Base-by-base conservation (phyloP, 495 filamentous ascomycete species). In the Daldinia bambusicola region DNA sequence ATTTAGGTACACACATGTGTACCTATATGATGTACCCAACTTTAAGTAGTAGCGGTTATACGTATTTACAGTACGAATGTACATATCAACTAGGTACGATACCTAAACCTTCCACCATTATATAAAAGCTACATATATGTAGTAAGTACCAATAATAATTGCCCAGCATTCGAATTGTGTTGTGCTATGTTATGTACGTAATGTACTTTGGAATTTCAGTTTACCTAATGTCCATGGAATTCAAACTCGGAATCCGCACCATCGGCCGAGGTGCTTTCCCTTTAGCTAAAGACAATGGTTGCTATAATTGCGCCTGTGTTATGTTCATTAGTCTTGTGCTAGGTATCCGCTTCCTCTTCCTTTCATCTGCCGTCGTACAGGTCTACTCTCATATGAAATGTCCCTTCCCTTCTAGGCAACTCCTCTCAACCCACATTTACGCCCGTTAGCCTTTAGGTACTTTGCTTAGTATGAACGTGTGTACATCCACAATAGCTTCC, bases 371-470 rank as follows among this genome's bases (percentile, higher is more conserved):
- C 53, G 58, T 72, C 59, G 52, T 50, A 72, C 60, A 66, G 18
- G 34, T 26, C 26, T 32, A 14, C 22, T 31, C 50, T 32, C 59
- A 48, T 55, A 26, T 26, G 26, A 59, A 67, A 26, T 52, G 18
- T 53, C 63, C 60, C 30, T 72, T 72, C 69, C 69, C 18, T 60
- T 64, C 59, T 72, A 60, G 34, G 69, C 51, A 72, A 72, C 63
- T 67, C 31, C 55, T 55, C 14, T 14, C 30, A 59, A 45, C 31
- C 63, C 64, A 61, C 55, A 63, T 41, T 72, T 72, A 68, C 70
- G 64, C 37, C 64, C 70, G 70, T 26, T 26, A 26, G 26, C 1
- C 3, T 1, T 26, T n/a, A n/a, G 26, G 26, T 67, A 68, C 64
- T 45, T 64, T 65, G 20, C 51, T 56, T 26, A 50, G 62, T 66